A percentile compares a stretch with the other conserved stretches of the same genome.
Evolutionary conservation across 106 monocot species (phyloP).

Genomic region (Gastrodia elata): DNA sequence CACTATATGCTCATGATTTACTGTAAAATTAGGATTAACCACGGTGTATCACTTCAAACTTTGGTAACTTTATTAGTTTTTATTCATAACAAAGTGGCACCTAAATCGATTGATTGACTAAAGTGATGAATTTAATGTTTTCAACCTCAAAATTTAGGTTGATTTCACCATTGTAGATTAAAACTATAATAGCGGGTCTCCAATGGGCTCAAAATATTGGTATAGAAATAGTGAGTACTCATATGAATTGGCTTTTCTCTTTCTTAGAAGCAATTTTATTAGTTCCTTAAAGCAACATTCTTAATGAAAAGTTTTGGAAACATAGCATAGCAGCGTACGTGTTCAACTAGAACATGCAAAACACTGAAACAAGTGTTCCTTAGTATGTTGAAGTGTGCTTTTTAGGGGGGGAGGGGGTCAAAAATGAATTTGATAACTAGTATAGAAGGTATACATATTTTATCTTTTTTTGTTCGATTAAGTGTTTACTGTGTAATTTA

Average conservation of each 20-base stretch:
- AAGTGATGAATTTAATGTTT: neutral
- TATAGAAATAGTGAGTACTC: neutral
- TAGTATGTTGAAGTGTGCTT: too few species aligned
- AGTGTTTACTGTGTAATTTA: neutral
- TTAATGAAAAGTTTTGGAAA: neutral
- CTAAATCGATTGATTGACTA: neutral
- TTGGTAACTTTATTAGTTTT: neutral
- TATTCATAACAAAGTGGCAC: neutral
- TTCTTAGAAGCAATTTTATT: neutral
- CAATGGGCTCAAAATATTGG: neutral
- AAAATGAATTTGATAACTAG: neutral
- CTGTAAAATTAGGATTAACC: neutral
- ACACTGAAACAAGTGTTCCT: neutral
- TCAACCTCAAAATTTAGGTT: neutral
- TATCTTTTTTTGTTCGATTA: neutral
- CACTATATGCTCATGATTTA: neutral
- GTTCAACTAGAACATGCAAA: neutral
- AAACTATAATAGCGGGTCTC: neutral
- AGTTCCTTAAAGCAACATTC: neutral
- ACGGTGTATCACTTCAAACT: neutral
- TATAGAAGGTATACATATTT: neutral
- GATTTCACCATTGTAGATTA: neutral
- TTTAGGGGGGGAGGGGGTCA: too few species aligned
- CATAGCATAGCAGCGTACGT: neutral
- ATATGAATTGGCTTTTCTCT: neutral